phyloP scores from a whole-genome alignment of 441 rosid genomes.

The Erysimum cheiri region DNA sequence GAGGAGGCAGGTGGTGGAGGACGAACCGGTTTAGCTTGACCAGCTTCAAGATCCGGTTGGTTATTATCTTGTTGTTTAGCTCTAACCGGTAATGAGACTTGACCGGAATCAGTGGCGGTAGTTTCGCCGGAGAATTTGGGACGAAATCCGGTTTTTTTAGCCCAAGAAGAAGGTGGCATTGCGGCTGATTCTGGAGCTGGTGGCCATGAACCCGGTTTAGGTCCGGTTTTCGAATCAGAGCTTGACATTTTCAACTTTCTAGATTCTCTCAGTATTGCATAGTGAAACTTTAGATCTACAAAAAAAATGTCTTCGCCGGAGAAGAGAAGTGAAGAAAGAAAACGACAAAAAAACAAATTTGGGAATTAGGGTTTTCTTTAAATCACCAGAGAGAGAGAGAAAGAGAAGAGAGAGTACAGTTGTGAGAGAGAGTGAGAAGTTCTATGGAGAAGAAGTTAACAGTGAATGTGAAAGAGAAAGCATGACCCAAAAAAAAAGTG shows the following conservation, averaged over 20 bases:
- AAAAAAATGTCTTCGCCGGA: too few relatives aligned
- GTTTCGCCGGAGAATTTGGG: conserved; percentile 97
- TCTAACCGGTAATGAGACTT: conserved; percentile 57
- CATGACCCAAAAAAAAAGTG: too few relatives aligned
- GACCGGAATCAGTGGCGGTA: conserved; percentile 79
- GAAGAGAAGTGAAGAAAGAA: too few relatives aligned
- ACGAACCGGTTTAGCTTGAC: conserved; percentile 47
- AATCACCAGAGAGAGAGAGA: conserved; percentile 12
- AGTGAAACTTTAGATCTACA: conserved; percentile 31
- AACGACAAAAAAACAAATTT: conserved; percentile 2
- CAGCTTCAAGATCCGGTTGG: conserved; percentile 78
- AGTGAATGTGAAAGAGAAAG: conserved; percentile 35
- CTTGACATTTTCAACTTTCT: conserved; percentile 55
- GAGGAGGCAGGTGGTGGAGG: conserved; percentile 35
- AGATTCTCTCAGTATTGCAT: conserved; percentile 24
- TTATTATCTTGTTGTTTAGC: conserved; percentile 51
- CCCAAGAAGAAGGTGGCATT: conserved; percentile 93
- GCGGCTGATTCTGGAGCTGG: conserved; percentile 74
- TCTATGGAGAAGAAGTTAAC: conserved; percentile 32
- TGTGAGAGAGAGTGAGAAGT: conserved; percentile 34
- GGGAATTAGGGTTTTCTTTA: conserved; percentile 43
- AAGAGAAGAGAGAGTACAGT: conserved; percentile 26
- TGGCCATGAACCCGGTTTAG: conserved; percentile 75
- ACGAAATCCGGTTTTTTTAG: conserved; percentile 87
- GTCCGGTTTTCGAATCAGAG: conserved; percentile 73